Evolutionary conservation across 75 land plant species (phyloP).

Genomic region (Pinus taeda): DNA sequence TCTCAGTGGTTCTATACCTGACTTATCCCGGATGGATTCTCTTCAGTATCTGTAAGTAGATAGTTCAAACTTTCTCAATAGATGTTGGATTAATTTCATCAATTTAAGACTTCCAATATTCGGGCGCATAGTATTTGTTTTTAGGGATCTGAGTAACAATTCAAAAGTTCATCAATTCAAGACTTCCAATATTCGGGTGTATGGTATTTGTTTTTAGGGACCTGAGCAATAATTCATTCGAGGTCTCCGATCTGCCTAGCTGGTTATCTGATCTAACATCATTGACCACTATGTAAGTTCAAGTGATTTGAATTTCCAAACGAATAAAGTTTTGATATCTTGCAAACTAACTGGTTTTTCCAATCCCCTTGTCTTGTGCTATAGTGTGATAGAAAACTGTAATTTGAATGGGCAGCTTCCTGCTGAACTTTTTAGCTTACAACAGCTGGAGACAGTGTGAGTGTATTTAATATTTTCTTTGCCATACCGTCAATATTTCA

Average conservation of each 20-base stretch:
- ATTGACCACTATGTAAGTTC: slow-evolving; percentile 55
- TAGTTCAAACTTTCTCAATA: background rate
- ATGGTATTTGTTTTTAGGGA: slow-evolving; percentile 13
- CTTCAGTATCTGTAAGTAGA: slow-evolving; percentile 60
- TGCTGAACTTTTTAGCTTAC: slow-evolving; percentile 30
- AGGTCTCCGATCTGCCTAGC: no score
- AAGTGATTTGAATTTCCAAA: no score
- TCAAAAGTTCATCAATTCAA: no score
- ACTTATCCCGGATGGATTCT: slow-evolving; percentile 45
- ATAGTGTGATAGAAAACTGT: slow-evolving; percentile 43
- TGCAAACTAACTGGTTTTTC: no score
- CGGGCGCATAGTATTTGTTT: no score
- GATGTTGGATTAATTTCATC: background rate
- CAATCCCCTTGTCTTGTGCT: background rate
- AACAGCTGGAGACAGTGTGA: slow-evolving; percentile 54
- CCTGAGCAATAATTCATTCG: slow-evolving; percentile 46
- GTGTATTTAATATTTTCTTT: background rate
- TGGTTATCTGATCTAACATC: no score
- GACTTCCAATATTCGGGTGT: background rate
- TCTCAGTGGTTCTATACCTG: slow-evolving; percentile 52
- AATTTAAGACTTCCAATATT: background rate
- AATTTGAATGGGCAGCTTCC: slow-evolving; percentile 38
- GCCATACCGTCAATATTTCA: background rate
- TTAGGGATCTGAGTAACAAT: slow-evolving; percentile 58
- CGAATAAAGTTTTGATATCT: no score